phyloP scores from a whole-genome alignment of 108 stramenopile genomes.

The Skeletonema costatum region DNA sequence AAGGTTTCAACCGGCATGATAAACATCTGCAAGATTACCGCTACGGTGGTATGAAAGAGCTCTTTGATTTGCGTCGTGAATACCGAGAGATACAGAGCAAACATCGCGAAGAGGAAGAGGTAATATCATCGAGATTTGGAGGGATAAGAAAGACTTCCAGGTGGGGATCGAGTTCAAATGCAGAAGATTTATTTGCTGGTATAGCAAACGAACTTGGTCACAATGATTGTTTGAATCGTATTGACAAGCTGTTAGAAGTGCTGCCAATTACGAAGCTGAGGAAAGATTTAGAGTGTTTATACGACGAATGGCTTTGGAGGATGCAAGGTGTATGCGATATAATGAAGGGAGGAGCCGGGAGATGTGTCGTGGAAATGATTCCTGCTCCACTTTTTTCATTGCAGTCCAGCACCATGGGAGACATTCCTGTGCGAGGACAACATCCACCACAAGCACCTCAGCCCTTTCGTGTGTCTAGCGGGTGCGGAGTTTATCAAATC shows the following conservation, averaged over 20 bases:
- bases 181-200: constrained; percentile 19
- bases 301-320: constrained; percentile 53
- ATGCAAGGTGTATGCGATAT: constrained; percentile 38
- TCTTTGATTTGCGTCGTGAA: constrained; percentile 51
- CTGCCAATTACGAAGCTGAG: constrained; percentile 64
- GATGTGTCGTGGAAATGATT: constrained; percentile 64
- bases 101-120: not conserved
- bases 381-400: constrained; percentile 49
- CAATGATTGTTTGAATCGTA: constrained; percentile 25
- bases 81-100: constrained; percentile 35
- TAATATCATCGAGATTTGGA: not conserved
- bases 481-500: constrained; percentile 42
- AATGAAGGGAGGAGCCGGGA: constrained; percentile 53
- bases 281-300: constrained; percentile 55
- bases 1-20: not conserved
- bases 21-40: constrained; percentile 14
- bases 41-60: constrained; percentile 54
- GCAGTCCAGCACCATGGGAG: not conserved
- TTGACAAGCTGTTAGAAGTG: constrained; percentile 37
- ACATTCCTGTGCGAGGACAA: constrained; percentile 21
- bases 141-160: not conserved
- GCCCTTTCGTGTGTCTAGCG: constrained; percentile 34
- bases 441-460: constrained; percentile 44
- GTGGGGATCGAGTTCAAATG: constrained; percentile 18
- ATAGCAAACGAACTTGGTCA: constrained; percentile 24